Evolutionary conservation across 2,329 filamentous ascomycete genomes (phyloP), one percentile per base, ranked within the genome.

Genomic region (Dendrostoma leiphaemia): DNA sequence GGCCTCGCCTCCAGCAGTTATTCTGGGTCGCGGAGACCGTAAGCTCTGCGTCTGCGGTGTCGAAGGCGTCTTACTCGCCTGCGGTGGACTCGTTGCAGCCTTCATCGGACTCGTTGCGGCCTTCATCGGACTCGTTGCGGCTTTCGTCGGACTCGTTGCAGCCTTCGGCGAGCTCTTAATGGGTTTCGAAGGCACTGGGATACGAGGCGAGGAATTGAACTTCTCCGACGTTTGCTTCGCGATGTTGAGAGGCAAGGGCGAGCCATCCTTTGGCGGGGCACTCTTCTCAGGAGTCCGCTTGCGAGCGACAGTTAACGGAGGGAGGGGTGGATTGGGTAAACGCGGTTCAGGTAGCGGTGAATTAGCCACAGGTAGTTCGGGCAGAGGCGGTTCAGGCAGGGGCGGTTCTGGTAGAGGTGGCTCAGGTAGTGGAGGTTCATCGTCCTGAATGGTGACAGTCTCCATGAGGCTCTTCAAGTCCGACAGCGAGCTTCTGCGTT

Each of bases 401-500:
- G 44, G 44, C 17, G 21, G 23, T 12, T 31, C 28, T n/a, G n/a
- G n/a, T n/a, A n/a, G n/a, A n/a, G n/a, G n/a, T n/a, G n/a, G 19
- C 9, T 19, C 12, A 4, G 43, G 44, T 29, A 28, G 23, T 4
- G 44, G 44, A n/a, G 21, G 23, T 12, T 31, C 28, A 60, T 61
- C 72, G 64, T 68, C 76, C 64, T 71, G 74, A 0, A 86, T 69
- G 10, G 75, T 80, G 8, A 85, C 77, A 52, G 83, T 78, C 37
- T 79, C 80, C 71, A 93, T 85, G 17, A 90, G 74, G 17, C 59
- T 62, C 61, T 59, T 88, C 45, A 97, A 78, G 68, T 97, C 93
- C 4, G 92, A 96, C 38, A 97, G 74, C 24, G 92, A 97, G 72
- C 92, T 97, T 67, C 93, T 86, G 52, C 93, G 82, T 75, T 96